phyloP scores from a whole-genome alignment of 2,329 filamentous ascomycete species.

The Colletotrichum acutatum region DNA sequence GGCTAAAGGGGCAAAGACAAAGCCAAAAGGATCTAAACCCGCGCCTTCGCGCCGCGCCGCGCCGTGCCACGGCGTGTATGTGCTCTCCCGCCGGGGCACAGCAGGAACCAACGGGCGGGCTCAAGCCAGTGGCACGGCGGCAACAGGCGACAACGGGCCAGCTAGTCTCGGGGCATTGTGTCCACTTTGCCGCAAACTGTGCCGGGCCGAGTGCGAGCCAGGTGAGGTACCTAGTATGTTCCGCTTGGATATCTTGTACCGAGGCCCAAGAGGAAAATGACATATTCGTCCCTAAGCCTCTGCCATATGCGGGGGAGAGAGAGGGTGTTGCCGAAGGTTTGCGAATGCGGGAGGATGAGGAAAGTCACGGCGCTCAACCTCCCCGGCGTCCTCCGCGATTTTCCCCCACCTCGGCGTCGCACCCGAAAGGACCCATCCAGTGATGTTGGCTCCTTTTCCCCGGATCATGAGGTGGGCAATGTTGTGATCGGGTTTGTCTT shows the following conservation, averaged over 20 bases:
- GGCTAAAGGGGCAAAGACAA: neutral
- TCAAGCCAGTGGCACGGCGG: neutral
- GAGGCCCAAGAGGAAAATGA: neutral
- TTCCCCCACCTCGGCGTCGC: neutral
- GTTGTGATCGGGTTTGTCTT: neutral
- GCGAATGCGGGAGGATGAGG: neutral
- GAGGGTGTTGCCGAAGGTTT: neutral
- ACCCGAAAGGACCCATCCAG: neutral
- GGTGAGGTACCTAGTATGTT: neutral
- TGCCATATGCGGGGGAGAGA: no score
- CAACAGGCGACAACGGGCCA: neutral
- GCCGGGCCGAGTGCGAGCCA: neutral
- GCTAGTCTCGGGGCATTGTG: neutral
- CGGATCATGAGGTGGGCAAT: neutral
- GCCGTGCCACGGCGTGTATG: neutral
- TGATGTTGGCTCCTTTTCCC: neutral
- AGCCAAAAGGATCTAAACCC: neutral
- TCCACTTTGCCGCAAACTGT: neutral
- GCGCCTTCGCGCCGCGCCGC: neutral
- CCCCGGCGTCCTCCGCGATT: neutral
- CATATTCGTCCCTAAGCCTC: no score
- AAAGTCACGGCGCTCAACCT: neutral
- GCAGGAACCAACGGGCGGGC: neutral
- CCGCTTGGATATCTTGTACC: neutral
- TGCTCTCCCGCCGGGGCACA: neutral